Base-by-base conservation (phyloP, 2,329 filamentous ascomycete genomes). In the Aureobasidium sp. region DNA sequence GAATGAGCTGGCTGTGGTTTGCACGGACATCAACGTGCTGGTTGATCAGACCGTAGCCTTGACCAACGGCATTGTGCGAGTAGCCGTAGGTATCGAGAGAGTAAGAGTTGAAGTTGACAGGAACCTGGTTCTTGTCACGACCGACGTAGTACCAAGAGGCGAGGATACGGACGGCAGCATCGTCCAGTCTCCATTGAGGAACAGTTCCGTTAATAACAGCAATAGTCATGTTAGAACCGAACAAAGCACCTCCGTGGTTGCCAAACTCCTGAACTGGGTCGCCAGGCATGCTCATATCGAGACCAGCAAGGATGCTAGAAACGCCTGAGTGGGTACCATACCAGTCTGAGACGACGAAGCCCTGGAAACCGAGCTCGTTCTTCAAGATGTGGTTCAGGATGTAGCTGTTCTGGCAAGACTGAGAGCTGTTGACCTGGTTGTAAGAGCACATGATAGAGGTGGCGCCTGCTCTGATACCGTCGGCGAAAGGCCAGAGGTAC, bases 391-490 rank as follows among this genome's bases (percentile, higher is more conserved):
- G 83, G 64, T 88, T 89, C 49, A 87, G 77, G n/a, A 85, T 73
- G 68, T 84, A 84, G 62, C 82, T 83, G 68, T 89, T 89, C 34
- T 66, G 64, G 51, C 64, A 66, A 29, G 75, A 81, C 67, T 91
- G 91, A 8, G 85, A 90, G 73, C 90, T 90, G 77, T 95, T 95
- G 73, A 91, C 70, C 68, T 88, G 86, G 68, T 89, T 84, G 76
- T 65, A 76, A 0, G 70, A 75, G 64, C 85, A 88, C 85, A 88
- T 88, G 42, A 87, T 73, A 0, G 80, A 81, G 0, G 77, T 80
- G 0, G 79, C 80, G 0, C 84, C 84, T 4, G 84, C 83, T 11
- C 72, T 76, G 3, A 88, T 72, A 0, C 82, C 81, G 62, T 88
- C 82, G 63, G 83, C 79, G 63, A 88, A 89, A 0, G 86, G 85